Evolutionary conservation across 768 basidiomycete species (phyloP), one percentile per base, ranked within the genome.

Genomic region (Agaricus blazei): DNA sequence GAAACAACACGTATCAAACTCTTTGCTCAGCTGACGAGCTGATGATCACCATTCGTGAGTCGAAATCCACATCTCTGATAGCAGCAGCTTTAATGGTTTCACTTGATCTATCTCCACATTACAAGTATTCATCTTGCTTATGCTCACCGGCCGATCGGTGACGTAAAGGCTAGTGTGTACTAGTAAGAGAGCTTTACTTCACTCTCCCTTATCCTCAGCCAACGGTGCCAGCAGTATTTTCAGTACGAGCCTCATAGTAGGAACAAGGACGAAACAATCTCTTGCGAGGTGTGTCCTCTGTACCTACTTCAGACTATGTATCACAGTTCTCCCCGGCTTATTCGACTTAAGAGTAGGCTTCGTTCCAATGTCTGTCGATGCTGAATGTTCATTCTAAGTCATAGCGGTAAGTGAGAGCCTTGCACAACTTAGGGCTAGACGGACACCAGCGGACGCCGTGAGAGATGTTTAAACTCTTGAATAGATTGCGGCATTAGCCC

Each of bases 21-120:
- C 19, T 98, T 58, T 75, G 96, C 44, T 95, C 91, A 62, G 93
- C 91, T 0, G 92, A 93, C 65, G 92, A 94, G 64, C 90, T 90
- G 14, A 93, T 93, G 91, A 93, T 19, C 19, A 19, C 89, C 5
- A 81, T 77, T 4, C 81, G 80, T 80, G 62, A 37, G 77, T 68
- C n/a, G 43, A 43, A 38, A 56, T 51, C 54, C 40, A 31, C 48
- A 26, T 36, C 19, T 34, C 14, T 43, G 40, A 11, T 36, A 44
- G 48, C 43, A 15, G 24, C 42, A 36, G 24, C 23, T 6, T 3
- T 24, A 8, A 60, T 29, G 46, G 45, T 34, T 34, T 19, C 26
- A 48, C 38, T 31, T 54, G 87, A 85, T 87, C 68, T 87, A 86
- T 66, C 79, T 85, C 84, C 83, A 64, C 42, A 73, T 29, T 19